These are phyloP conservation scores for Salix caprea DNA, from an alignment of 345 rosid genomes.

Conservation along the genomic window DNA sequence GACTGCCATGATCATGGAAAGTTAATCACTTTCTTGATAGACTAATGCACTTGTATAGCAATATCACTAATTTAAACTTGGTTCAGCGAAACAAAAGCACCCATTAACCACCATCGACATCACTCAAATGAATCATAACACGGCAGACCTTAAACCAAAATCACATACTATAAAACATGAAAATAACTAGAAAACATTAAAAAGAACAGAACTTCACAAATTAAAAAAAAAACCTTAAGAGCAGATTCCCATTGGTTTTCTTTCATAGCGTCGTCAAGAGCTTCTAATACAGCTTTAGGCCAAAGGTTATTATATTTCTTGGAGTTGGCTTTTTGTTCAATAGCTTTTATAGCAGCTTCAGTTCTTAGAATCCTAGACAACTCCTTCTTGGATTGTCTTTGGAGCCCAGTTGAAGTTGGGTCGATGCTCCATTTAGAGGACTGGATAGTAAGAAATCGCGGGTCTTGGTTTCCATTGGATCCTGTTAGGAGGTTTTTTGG, in stretches of 20 bases:
- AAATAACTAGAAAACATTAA: not conserved
- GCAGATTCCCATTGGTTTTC: slow-evolving; percentile 61
- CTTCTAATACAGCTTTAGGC: slow-evolving; percentile 87
- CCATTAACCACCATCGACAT: not conserved
- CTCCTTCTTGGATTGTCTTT: slow-evolving; percentile 45
- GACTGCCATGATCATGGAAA: not conserved
- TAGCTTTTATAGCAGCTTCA: slow-evolving; percentile 58
- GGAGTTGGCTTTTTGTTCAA: slow-evolving; percentile 71
- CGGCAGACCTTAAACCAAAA: not conserved
- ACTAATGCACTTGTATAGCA: not conserved
- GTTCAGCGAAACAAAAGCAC: not conserved
- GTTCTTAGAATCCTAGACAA: slow-evolving; percentile 61
- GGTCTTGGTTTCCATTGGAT: slow-evolving; percentile 1
- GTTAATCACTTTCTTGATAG: not conserved
- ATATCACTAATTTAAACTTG: not conserved
- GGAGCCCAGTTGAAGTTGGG: slow-evolving; percentile 25
- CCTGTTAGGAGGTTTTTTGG: slow-evolving; percentile 37
- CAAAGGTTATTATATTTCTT: slow-evolving; percentile 59
- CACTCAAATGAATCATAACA: not conserved
- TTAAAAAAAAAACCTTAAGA: slow-evolving; percentile 45
- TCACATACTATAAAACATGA: not conserved
- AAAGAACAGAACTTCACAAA: not conserved
- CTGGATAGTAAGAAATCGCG: slow-evolving; percentile 1
- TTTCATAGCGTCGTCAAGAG: slow-evolving; percentile 64
- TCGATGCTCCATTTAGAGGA: slow-evolving; percentile 26